Conservation (phyloP, 208 protist species). For the Acanthamoeba sp. region DNA sequence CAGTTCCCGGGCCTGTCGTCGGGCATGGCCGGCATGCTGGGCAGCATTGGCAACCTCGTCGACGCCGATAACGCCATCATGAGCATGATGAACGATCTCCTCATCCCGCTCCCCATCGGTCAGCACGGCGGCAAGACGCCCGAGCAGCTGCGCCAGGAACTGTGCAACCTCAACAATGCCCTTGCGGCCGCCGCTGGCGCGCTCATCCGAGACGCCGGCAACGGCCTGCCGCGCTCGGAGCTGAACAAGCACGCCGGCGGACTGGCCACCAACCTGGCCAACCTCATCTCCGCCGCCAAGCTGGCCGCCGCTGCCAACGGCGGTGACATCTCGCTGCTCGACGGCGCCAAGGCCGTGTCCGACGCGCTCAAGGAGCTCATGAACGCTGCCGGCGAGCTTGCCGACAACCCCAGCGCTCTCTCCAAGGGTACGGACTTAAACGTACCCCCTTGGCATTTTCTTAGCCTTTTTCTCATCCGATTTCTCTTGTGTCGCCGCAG, state of each 20-base stretch:
- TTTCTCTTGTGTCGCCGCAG: background rate
- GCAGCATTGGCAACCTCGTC: conserved; percentile 67
- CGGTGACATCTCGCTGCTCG: conserved; percentile 69
- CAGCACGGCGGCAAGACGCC: conserved; percentile 80
- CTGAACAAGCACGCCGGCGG: conserved; percentile 71
- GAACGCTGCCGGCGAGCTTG: conserved; percentile 63
- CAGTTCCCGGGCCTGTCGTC: conserved; percentile 72
- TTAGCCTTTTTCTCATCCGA: background rate
- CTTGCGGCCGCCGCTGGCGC: conserved; percentile 76
- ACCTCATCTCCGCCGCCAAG: conserved; percentile 69
- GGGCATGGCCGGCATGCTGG: conserved; percentile 77
- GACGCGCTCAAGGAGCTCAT: conserved; percentile 74
- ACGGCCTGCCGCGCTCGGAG: conserved; percentile 58
- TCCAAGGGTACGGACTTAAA: conserved; percentile 48
- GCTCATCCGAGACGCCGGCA: conserved; percentile 75
- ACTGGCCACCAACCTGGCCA: conserved; percentile 70
- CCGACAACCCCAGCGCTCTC: conserved; percentile 72
- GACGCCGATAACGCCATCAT: conserved; percentile 72
- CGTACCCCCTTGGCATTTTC: too few relatives aligned
- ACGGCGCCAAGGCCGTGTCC: conserved; percentile 74
- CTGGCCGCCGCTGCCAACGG: conserved; percentile 69
- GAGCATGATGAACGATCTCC: conserved; percentile 74
- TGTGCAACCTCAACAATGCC: conserved; percentile 77
- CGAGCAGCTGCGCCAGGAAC: conserved; percentile 80
- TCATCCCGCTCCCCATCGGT: conserved; percentile 69